phyloP scores from a whole-genome alignment of 139 green algal species.

The Coelastrella sp. region DNA sequence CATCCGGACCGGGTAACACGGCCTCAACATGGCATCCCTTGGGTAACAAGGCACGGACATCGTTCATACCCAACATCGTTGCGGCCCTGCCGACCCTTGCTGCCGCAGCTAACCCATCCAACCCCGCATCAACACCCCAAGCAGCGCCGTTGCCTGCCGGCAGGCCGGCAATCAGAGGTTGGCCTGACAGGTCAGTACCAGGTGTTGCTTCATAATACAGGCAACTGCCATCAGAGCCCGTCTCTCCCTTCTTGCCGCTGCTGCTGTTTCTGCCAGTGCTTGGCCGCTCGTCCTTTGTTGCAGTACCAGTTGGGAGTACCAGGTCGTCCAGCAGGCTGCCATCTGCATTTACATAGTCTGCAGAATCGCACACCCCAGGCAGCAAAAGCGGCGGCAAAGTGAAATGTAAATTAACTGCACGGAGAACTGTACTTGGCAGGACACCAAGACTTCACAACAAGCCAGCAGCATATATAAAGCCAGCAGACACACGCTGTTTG shows the following conservation, averaged over 20 bases:
- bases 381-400: not conserved
- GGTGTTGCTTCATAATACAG: not conserved
- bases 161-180: not conserved
- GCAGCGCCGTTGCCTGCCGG: not conserved
- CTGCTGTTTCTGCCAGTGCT: not conserved
- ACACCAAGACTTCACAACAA: not conserved
- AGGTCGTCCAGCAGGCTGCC: conserved; percentile 45
- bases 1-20: conserved; percentile 8
- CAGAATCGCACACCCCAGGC: not conserved
- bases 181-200: not conserved
- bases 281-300: not conserved
- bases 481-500: not conserved
- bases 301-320: conserved; percentile 9
- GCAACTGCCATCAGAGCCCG: not conserved
- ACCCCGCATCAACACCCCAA: not conserved
- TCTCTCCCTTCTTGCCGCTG: not conserved
- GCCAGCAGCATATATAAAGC: not conserved
- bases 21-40: conserved; percentile 13
- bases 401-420: not conserved
- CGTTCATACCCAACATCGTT: not conserved
- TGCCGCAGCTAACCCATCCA: not conserved
- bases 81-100: not conserved
- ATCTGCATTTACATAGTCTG: conserved; percentile 52
- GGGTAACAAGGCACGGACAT: conserved; percentile 1
- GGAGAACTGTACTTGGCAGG: not conserved